These are phyloP conservation scores for Pythium brachiatum DNA, from an alignment of 352 stramenopile species.

Conservation along the genomic window DNA sequence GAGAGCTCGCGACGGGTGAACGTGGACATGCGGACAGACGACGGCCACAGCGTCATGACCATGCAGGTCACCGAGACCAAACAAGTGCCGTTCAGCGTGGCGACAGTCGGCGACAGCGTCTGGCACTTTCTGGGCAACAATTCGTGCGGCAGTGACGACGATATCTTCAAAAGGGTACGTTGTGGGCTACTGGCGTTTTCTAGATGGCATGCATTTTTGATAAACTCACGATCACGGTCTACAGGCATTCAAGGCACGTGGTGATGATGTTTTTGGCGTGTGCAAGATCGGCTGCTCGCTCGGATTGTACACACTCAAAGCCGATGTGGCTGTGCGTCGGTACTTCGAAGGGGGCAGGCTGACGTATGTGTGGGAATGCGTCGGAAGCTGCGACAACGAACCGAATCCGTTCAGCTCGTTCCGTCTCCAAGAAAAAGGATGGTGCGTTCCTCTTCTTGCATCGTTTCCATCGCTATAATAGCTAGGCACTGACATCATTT, in stretches of 20 bases:
- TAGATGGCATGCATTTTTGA: not conserved
- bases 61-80: conserved; percentile 46
- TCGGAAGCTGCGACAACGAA: conserved; percentile 28
- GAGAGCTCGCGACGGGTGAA: conserved; percentile 36
- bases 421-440: conserved; percentile 50
- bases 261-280: conserved; percentile 46
- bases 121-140: conserved; percentile 38
- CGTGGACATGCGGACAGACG: conserved; percentile 43
- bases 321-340: conserved; percentile 43
- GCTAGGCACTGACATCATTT: no score
- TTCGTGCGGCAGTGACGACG: conserved; percentile 10
- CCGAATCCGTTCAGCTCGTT: conserved; percentile 22
- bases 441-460: conserved; percentile 28
- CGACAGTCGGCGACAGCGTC: conserved; percentile 28
- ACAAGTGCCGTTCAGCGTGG: conserved; percentile 32
- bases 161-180: conserved; percentile 36
- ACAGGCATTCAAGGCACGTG: conserved; percentile 41
- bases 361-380: conserved; percentile 52
- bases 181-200: not conserved
- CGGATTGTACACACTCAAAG: conserved; percentile 31
- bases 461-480: no score
- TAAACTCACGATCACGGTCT: not conserved
- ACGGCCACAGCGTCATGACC: conserved; percentile 33
- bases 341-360: conserved; percentile 44
- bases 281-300: conserved; percentile 36